A percentile compares a stretch with the other conserved stretches of the same genome.
phyloP scores from a whole-genome alignment of 2,329 filamentous ascomycete genomes.

The Penicillium sp. region DNA sequence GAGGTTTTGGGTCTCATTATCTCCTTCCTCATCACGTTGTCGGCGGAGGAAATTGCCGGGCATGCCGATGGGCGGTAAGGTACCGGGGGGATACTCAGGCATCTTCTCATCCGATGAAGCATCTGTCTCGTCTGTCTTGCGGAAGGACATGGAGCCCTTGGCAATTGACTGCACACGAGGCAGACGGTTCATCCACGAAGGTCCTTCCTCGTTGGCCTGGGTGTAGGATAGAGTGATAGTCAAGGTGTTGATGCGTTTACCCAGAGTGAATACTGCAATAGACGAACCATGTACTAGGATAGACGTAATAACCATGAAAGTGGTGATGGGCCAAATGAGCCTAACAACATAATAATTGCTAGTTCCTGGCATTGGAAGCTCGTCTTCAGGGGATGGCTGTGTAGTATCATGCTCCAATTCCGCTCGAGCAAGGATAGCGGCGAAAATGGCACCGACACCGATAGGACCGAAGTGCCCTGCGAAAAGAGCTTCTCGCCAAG shows the following conservation, averaged over 20 bases:
- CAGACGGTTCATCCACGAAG: constrained; percentile 91
- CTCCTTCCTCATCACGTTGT: constrained; percentile 66
- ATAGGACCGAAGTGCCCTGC: constrained; percentile 98
- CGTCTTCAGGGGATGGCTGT: constrained; percentile 67
- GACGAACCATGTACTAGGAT: constrained; percentile 98
- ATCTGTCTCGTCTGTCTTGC: constrained; percentile 69
- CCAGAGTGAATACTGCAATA: constrained; percentile 93
- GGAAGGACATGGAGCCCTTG: constrained; percentile 71
- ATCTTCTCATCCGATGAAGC: constrained; percentile 58
- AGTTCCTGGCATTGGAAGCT: constrained; percentile 51
- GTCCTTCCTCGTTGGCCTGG: constrained; percentile 79
- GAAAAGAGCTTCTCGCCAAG: constrained; percentile 94
- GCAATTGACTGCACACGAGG: constrained; percentile 81
- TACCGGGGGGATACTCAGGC: constrained; percentile 64
- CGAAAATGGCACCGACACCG: constrained; percentile 93
- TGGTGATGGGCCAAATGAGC: constrained; percentile 92
- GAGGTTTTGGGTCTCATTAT: constrained; percentile 57
- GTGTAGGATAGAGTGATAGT: constrained; percentile 97
- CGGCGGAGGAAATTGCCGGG: constrained; percentile 77
- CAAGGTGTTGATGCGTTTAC: constrained; percentile 96
- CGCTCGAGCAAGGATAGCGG: constrained; percentile 88
- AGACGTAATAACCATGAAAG: constrained; percentile 89
- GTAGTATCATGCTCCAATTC: constrained; percentile 77
- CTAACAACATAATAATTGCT: constrained; percentile 71
- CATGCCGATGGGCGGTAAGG: constrained; percentile 68